Evolutionary conservation across 2,329 filamentous ascomycete genomes (phyloP).

Genomic region (Cyphellophora attinorum): DNA sequence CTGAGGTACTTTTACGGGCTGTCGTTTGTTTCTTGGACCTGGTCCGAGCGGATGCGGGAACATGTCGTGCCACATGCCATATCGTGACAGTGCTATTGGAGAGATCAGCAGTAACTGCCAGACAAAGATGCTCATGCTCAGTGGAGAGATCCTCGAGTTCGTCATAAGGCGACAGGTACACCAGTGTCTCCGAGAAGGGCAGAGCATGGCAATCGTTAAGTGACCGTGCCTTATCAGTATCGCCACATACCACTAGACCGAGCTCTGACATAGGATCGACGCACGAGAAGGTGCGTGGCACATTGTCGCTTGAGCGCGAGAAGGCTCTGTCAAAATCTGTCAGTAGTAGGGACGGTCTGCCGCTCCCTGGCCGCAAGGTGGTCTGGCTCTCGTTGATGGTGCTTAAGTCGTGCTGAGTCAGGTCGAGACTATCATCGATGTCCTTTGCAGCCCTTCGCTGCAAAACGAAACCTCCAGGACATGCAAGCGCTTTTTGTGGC

Average conservation of each 20-base stretch:
- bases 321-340: conserved; percentile 27
- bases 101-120: not conserved
- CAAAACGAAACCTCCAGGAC: conserved; percentile 72
- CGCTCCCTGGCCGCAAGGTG: conserved; percentile 23
- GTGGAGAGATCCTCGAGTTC: conserved; percentile 3
- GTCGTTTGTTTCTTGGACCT: conserved; percentile 31
- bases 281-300: conserved; percentile 17
- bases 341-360: conserved; percentile 39
- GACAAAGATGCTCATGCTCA: conserved; percentile 1
- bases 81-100: conserved; percentile 13
- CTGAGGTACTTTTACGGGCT: conserved; percentile 24
- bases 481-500: conserved; percentile 75
- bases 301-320: not conserved
- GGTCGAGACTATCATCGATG: conserved; percentile 31
- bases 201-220: conserved; percentile 13
- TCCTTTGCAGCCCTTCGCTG: conserved; percentile 57
- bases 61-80: conserved; percentile 28
- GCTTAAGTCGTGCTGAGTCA: conserved; percentile 23
- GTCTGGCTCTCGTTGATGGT: conserved; percentile 22
- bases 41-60: conserved; percentile 19
- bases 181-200: conserved; percentile 11
- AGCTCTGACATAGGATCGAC: conserved; percentile 17
- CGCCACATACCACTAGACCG: conserved; percentile 16
- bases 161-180: conserved; percentile 13
- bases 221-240: conserved; percentile 10